Percentiles rank a stretch among this genome's conserved stretches.
Evolutionary conservation across 2,329 filamentous ascomycete species (phyloP).

Genomic region (Berkeleyomyces rouxiae): DNA sequence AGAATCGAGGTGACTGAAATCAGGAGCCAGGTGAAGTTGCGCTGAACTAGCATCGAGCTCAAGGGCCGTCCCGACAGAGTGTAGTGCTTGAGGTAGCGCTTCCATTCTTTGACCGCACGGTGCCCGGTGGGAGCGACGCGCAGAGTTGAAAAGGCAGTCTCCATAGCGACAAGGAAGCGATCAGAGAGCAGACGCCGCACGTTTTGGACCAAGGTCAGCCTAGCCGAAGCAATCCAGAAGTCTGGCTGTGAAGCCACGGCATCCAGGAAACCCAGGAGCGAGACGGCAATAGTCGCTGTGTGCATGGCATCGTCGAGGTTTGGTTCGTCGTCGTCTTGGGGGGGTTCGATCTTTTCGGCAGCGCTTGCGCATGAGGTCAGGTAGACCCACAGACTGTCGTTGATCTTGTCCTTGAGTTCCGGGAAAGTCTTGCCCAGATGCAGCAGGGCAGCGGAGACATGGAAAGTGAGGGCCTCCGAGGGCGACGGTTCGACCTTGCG

Average conservation of each 20-base stretch:
- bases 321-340: slow-evolving; percentile 37
- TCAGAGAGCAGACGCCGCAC: slow-evolving; percentile 65
- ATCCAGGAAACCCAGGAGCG: slow-evolving; percentile 78
- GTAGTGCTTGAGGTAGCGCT: slow-evolving; percentile 69
- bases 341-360: slow-evolving; percentile 37
- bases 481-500: slow-evolving; percentile 72
- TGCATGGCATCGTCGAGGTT: slow-evolving; percentile 50
- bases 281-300: slow-evolving; percentile 62
- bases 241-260: slow-evolving; percentile 60
- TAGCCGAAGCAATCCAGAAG: slow-evolving; percentile 66
- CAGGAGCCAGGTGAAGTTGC: slow-evolving; percentile 73
- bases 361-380: slow-evolving; percentile 51
- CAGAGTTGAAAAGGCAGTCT: slow-evolving; percentile 79
- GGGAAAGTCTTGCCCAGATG: slow-evolving; percentile 59
- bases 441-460: slow-evolving; percentile 68
- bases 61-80: slow-evolving; percentile 62
- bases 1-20: slow-evolving; percentile 63
- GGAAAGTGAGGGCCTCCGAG: slow-evolving; percentile 66
- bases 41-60: slow-evolving; percentile 79
- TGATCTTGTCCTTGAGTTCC: slow-evolving; percentile 48
- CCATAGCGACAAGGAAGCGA: slow-evolving; percentile 67
- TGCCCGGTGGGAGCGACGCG: slow-evolving; percentile 58
- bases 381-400: slow-evolving; percentile 53
- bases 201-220: slow-evolving; percentile 54
- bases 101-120: slow-evolving; percentile 65